Evolutionary conservation across 192 early-diverging fungal genomes (phyloP).

Genomic region (Mortierella alpina): DNA sequence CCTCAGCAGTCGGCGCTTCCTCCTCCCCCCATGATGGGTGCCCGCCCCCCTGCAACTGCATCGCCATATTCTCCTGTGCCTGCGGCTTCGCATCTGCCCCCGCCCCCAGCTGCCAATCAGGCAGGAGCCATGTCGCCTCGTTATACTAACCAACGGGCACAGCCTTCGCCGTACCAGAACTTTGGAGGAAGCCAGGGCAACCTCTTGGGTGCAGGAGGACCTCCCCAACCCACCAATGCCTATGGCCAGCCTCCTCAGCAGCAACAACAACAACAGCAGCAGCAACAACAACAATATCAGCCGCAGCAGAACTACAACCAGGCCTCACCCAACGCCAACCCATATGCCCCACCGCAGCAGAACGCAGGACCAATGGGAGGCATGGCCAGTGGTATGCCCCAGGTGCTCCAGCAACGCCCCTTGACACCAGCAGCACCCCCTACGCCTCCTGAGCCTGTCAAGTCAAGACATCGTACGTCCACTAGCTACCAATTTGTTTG

Average conservation of each 20-base stretch:
- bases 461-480: constrained; percentile 66
- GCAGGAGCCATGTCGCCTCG: constrained; percentile 43
- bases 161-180: constrained; percentile 31
- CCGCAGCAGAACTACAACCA: constrained; percentile 30
- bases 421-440: constrained; percentile 57
- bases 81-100: constrained; percentile 49
- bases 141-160: constrained; percentile 41
- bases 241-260: constrained; percentile 43
- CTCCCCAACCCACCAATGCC: constrained; percentile 28
- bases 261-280: constrained; percentile 29
- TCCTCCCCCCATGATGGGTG: constrained; percentile 46
- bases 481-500: not conserved
- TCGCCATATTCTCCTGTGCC: constrained; percentile 55
- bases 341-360: constrained; percentile 29
- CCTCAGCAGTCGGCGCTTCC: constrained; percentile 45
- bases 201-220: constrained; percentile 27
- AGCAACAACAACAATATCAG: constrained; percentile 18
- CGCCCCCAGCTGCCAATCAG: constrained; percentile 28
- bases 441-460: constrained; percentile 59
- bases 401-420: constrained; percentile 50
- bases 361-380: constrained; percentile 29
- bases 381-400: constrained; percentile 34
- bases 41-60: constrained; percentile 31
- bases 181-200: constrained; percentile 19
- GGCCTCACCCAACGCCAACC: constrained; percentile 13